These are phyloP conservation scores for Parietaria judaica DNA, from an alignment of 306 rosid species.

Conservation along the genomic window DNA sequence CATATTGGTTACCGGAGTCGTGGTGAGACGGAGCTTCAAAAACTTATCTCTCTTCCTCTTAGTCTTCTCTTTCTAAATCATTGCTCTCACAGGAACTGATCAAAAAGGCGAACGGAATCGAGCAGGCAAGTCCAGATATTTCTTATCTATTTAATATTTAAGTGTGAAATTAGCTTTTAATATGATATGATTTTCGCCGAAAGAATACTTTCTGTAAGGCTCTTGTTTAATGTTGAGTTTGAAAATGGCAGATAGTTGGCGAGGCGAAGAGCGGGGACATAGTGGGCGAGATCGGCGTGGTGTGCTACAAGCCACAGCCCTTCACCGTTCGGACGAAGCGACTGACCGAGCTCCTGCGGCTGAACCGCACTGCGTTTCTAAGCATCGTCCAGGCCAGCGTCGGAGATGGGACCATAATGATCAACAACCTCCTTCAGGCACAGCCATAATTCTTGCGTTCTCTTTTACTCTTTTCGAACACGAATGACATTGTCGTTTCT, in stretches of 20 bases:
- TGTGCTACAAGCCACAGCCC: constrained; percentile 67
- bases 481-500: not conserved
- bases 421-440: constrained; percentile 63
- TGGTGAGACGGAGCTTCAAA: constrained; percentile 34
- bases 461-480: not conserved
- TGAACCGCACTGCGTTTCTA: constrained; percentile 51
- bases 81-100: constrained; percentile 47
- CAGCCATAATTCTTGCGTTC: not conserved
- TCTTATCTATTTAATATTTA: too few relatives aligned
- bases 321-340: constrained; percentile 63
- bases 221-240: too few relatives aligned
- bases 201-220: too few relatives aligned
- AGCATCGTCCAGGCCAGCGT: constrained; percentile 48
- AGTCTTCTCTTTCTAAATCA: not conserved
- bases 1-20: constrained; percentile 59
- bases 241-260: constrained; percentile 38
- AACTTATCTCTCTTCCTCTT: not conserved
- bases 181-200: too few relatives aligned
- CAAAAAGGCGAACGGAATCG: constrained; percentile 34
- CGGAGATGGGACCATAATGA: constrained; percentile 63
- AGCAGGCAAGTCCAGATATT: constrained; percentile 37
- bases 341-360: constrained; percentile 61
- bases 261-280: constrained; percentile 44
- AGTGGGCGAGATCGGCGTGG: constrained; percentile 66
- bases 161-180: not conserved